A percentile compares a stretch with the other conserved stretches of the same genome.
Conservation (phyloP, 2,329 filamentous ascomycete genomes). For the Seiridium cupressi region DNA sequence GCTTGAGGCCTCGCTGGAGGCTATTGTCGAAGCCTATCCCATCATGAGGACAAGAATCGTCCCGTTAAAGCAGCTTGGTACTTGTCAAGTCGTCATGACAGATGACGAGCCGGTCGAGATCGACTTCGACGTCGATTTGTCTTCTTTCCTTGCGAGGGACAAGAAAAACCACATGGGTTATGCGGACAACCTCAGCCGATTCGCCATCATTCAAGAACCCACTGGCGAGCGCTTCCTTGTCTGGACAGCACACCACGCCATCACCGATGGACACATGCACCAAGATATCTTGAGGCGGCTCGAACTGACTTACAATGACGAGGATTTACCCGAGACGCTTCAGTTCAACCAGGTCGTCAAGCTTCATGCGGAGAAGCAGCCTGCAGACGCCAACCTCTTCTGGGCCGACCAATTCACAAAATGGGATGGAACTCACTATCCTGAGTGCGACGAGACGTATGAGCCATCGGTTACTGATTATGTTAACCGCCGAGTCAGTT, state of each 20-base stretch:
- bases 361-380: background rate
- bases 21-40: background rate
- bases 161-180: slow-evolving; percentile 6
- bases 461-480: slow-evolving; percentile 3
- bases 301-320: slow-evolving; percentile 2
- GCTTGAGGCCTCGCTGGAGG: slow-evolving; percentile 1
- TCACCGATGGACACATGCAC: slow-evolving; percentile 5
- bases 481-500: background rate
- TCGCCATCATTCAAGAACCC: background rate
- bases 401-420: background rate
- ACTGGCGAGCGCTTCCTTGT: slow-evolving; percentile 2
- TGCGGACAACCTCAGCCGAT: background rate
- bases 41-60: slow-evolving; percentile 7
- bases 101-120: slow-evolving; percentile 1
- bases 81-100: slow-evolving; percentile 6
- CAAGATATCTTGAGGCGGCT: slow-evolving; percentile 1
- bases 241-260: slow-evolving; percentile 6
- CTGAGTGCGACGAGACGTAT: background rate
- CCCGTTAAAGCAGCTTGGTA: slow-evolving; percentile 2
- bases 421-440: background rate
- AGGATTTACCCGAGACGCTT: background rate
- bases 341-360: slow-evolving; percentile 1
- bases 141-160: slow-evolving; percentile 1
- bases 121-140: slow-evolving; percentile 2
- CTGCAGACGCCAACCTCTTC: background rate